Conservation (phyloP, 1,284 basidiomycete species). For the Acaromyces ingoldii region DNA sequence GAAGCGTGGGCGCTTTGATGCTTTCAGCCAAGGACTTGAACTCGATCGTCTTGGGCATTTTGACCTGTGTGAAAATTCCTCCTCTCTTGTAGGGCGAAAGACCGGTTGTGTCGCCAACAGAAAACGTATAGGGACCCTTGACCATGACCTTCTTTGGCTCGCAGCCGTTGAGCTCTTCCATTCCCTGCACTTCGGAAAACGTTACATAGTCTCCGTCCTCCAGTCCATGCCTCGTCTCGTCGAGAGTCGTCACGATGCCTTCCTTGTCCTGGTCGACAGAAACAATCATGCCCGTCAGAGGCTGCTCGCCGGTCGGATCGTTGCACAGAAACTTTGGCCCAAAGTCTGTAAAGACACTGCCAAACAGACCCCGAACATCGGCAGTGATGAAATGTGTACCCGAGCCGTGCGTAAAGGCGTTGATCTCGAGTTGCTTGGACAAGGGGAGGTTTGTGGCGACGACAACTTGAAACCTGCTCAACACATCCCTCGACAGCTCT, state of each 20-base stretch:
- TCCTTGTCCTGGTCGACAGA: slow-evolving; percentile 63
- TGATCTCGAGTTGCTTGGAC: slow-evolving; percentile 84
- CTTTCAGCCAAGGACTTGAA: slow-evolving; percentile 86
- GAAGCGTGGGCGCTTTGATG: slow-evolving; percentile 73
- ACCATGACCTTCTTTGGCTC: slow-evolving; percentile 87
- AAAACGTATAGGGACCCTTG: slow-evolving; percentile 61
- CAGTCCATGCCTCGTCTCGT: slow-evolving; percentile 93
- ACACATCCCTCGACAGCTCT: slow-evolving; percentile 29
- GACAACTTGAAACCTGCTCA: slow-evolving; percentile 60
- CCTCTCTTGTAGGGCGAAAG: slow-evolving; percentile 73
- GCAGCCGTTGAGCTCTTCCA: slow-evolving; percentile 82
- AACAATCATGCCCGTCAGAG: slow-evolving; percentile 90
- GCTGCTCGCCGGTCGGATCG: slow-evolving; percentile 91
- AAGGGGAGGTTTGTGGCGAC: slow-evolving; percentile 77
- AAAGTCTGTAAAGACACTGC: slow-evolving; percentile 94
- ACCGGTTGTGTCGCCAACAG: slow-evolving; percentile 49
- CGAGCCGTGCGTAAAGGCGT: slow-evolving; percentile 63
- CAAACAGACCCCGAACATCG: slow-evolving; percentile 90
- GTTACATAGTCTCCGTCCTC: slow-evolving; percentile 98
- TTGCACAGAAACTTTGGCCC: slow-evolving; percentile 89
- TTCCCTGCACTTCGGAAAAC: slow-evolving; percentile 94
- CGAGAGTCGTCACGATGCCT: slow-evolving; percentile 88
- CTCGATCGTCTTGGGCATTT: slow-evolving; percentile 89
- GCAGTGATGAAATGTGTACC: slow-evolving; percentile 87
- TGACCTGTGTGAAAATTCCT: slow-evolving; percentile 96